Percentiles rank a stretch among this genome's conserved stretches.
Evolutionary conservation across 352 stramenopile species (phyloP).

Genomic region (Stephanocyclus meneghinianus): DNA sequence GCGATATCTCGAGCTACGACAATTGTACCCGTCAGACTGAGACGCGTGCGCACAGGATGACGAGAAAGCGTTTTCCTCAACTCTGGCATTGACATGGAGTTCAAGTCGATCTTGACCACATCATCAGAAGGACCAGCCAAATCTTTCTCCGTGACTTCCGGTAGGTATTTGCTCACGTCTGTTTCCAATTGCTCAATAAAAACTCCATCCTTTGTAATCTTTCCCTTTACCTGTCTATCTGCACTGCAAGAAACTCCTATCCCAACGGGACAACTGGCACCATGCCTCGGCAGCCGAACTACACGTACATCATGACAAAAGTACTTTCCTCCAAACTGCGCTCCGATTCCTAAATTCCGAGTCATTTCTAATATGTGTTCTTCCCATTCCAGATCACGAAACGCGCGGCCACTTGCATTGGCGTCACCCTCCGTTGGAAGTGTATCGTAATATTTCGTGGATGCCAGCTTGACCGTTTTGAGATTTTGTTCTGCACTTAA

Average conservation of each 20-base stretch:
- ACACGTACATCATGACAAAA: slow-evolving; percentile 90
- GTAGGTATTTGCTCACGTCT: slow-evolving; percentile 87
- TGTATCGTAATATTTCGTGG: slow-evolving; percentile 87
- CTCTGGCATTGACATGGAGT: slow-evolving; percentile 85
- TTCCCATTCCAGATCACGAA: slow-evolving; percentile 87
- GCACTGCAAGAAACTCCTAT: slow-evolving; percentile 89
- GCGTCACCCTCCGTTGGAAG: slow-evolving; percentile 83
- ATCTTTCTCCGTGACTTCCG: slow-evolving; percentile 81
- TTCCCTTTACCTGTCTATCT: slow-evolving; percentile 86
- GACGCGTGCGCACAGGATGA: slow-evolving; percentile 85
- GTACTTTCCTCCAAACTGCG: slow-evolving; percentile 90
- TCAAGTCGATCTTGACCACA: slow-evolving; percentile 87
- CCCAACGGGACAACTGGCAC: slow-evolving; percentile 87
- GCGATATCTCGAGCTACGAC: slow-evolving; percentile 89
- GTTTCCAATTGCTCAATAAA: slow-evolving; percentile 88
- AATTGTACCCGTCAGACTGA: slow-evolving; percentile 87
- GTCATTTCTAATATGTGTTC: slow-evolving; percentile 86
- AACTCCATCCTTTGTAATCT: slow-evolving; percentile 88
- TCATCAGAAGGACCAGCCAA: slow-evolving; percentile 48
- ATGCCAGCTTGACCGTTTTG: slow-evolving; percentile 90
- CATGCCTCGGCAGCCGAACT: slow-evolving; percentile 86
- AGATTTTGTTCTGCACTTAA: slow-evolving; percentile 86
- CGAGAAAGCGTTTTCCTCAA: slow-evolving; percentile 82
- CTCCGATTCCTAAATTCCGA: slow-evolving; percentile 87
- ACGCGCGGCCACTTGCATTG: slow-evolving; percentile 80